A percentile compares a stretch with the other conserved stretches of the same genome.
Evolutionary conservation across 306 rosid genomes (phyloP).

Genomic region (Quercus suber): DNA sequence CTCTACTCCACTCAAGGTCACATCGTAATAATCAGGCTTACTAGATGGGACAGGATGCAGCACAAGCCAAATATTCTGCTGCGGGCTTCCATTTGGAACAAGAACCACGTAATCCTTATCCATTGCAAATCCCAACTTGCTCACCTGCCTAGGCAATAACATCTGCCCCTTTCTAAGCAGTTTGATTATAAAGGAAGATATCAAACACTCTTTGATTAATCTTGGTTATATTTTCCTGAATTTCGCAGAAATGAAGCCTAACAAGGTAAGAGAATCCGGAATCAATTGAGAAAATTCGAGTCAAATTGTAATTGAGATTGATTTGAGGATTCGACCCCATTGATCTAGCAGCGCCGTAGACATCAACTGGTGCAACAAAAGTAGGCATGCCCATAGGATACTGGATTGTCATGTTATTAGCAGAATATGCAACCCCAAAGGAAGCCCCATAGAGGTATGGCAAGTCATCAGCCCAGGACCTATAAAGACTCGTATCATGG

Average conservation of each 20-base stretch:
- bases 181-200: constrained; percentile 62
- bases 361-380: constrained; percentile 67
- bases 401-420: constrained; percentile 41
- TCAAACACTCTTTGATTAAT: constrained; percentile 61
- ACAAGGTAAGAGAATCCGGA: constrained; percentile 80
- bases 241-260: constrained; percentile 88
- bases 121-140: constrained; percentile 43
- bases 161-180: constrained; percentile 52
- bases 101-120: constrained; percentile 58
- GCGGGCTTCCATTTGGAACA: constrained; percentile 60
- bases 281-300: constrained; percentile 75
- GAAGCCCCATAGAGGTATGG: constrained; percentile 59
- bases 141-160: constrained; percentile 37
- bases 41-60: constrained; percentile 47
- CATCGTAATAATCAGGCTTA: constrained; percentile 42
- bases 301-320: constrained; percentile 72
- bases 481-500: constrained; percentile 70
- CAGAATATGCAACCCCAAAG: constrained; percentile 50
- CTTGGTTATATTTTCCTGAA: constrained; percentile 30
- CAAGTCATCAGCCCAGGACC: constrained; percentile 78
- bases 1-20: constrained; percentile 81
- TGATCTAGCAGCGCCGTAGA: constrained; percentile 74
- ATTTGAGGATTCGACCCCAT: constrained; percentile 65
- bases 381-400: constrained; percentile 44
- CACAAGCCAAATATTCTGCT: constrained; percentile 70